Conservation (phyloP, 345 rosid genomes). For the Rhodomyrtus tomentosa region DNA sequence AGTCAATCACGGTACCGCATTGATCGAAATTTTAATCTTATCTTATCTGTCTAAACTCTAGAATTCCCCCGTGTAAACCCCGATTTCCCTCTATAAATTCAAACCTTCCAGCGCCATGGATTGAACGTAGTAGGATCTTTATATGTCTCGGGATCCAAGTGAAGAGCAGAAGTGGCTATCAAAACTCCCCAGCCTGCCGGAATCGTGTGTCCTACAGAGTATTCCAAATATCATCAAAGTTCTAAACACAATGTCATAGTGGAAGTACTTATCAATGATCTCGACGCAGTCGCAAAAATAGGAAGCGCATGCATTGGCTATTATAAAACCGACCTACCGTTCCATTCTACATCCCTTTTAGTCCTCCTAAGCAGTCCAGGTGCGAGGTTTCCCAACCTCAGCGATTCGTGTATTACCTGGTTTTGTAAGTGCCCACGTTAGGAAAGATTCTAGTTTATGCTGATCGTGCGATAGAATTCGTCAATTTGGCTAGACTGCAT, state of each 20-base stretch:
- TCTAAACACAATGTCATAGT: background rate
- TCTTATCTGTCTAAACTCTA: background rate
- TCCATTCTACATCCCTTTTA: too few species aligned
- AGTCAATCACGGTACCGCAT: background rate
- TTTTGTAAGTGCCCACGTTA: too few species aligned
- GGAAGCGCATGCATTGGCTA: background rate
- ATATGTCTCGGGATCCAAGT: constrained; percentile 6
- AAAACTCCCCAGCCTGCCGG: constrained; percentile 9
- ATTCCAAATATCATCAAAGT: background rate
- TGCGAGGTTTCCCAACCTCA: too few species aligned
- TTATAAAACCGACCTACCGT: background rate
- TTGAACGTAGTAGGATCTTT: constrained; percentile 12
- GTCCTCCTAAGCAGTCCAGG: too few species aligned
- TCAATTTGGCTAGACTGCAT: too few species aligned
- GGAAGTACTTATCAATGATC: background rate
- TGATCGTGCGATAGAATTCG: too few species aligned
- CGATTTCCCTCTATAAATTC: background rate
- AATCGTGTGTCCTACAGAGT: constrained; percentile 12
- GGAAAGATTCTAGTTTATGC: too few species aligned
- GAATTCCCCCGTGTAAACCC: background rate
- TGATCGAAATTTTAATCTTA: background rate
- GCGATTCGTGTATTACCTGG: too few species aligned
- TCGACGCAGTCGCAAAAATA: background rate
- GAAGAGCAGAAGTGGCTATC: constrained; percentile 2
- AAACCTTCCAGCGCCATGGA: constrained; percentile 16